Evolutionary conservation across 2,329 filamentous ascomycete species (phyloP).

Genomic region (Calycina marina): DNA sequence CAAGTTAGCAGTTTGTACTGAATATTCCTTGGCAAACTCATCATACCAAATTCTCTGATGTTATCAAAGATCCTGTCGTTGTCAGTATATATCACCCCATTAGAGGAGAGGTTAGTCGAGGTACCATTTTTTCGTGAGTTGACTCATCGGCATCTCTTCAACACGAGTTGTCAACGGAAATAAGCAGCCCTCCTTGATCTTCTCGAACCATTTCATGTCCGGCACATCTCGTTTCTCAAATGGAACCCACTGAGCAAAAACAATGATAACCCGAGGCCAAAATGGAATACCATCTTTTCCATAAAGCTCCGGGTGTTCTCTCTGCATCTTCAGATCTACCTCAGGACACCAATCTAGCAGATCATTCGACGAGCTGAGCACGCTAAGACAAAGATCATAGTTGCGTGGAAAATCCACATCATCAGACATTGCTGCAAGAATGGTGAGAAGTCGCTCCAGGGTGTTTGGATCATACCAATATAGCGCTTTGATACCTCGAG

Average conservation of each 20-base stretch:
- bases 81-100: background rate
- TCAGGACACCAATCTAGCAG: slow-evolving; percentile 26
- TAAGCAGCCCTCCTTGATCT: slow-evolving; percentile 22
- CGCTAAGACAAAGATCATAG: slow-evolving; percentile 32
- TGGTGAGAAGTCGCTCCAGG: slow-evolving; percentile 26
- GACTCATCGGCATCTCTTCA: slow-evolving; percentile 28
- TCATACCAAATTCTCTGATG: slow-evolving; percentile 29
- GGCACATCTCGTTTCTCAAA: slow-evolving; percentile 24
- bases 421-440: slow-evolving; percentile 30
- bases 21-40: background rate
- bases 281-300: slow-evolving; percentile 4
- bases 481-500: slow-evolving; percentile 28
- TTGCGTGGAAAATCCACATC: slow-evolving; percentile 28
- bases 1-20: background rate
- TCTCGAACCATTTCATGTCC: slow-evolving; percentile 27
- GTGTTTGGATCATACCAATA: slow-evolving; percentile 27
- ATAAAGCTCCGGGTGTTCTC: slow-evolving; percentile 6
- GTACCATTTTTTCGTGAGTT: slow-evolving; percentile 29
- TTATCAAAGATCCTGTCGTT: slow-evolving; percentile 25
- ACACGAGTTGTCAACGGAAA: slow-evolving; percentile 17
- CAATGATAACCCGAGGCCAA: slow-evolving; percentile 28
- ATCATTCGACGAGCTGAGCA: slow-evolving; percentile 26
- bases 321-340: slow-evolving; percentile 20
- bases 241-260: slow-evolving; percentile 35
- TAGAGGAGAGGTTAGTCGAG: no score